A percentile compares a stretch with the other conserved stretches of the same genome.
Conservation (phyloP, 208 protist species). For the Sergeia podlipaevii region DNA sequence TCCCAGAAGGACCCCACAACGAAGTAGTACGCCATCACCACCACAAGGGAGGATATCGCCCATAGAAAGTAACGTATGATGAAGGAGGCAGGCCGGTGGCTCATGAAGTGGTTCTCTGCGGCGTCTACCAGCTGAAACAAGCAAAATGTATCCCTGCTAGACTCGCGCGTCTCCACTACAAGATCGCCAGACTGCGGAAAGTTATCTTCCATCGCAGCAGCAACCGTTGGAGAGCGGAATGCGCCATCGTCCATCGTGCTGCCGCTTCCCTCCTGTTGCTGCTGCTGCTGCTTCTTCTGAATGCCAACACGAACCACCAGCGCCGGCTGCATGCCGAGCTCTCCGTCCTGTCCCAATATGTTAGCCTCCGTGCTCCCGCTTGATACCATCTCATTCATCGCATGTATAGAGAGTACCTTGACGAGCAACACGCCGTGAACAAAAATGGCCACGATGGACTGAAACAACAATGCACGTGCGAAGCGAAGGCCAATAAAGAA, state of each 20-base stretch:
- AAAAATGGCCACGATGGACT: constrained; percentile 43
- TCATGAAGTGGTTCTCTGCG: constrained; percentile 23
- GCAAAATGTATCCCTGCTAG: background rate
- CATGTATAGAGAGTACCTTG: constrained; percentile 40
- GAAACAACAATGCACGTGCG: constrained; percentile 57
- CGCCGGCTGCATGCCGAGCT: too few relatives aligned
- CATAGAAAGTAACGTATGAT: constrained; percentile 13
- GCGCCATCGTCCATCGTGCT: too few relatives aligned
- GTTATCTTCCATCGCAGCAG: too few relatives aligned
- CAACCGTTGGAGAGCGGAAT: too few relatives aligned
- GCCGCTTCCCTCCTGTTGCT: too few relatives aligned
- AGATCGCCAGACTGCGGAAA: too few relatives aligned
- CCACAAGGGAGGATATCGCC: constrained; percentile 8
- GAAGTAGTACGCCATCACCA: constrained; percentile 16
- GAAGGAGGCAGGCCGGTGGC: constrained; percentile 23
- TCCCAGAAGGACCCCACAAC: background rate
- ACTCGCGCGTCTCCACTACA: background rate
- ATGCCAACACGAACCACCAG: too few relatives aligned
- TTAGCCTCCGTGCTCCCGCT: constrained; percentile 1
- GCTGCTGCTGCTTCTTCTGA: too few relatives aligned
- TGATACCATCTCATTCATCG: constrained; percentile 10
- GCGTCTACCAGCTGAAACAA: constrained; percentile 26
- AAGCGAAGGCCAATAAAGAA: constrained; percentile 67
- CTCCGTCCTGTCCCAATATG: constrained; percentile 1
- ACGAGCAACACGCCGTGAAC: constrained; percentile 51